Evolutionary conservation across 768 basidiomycete genomes (phyloP), one percentile per base, ranked within the genome.

Genomic region (Russula lepida): DNA sequence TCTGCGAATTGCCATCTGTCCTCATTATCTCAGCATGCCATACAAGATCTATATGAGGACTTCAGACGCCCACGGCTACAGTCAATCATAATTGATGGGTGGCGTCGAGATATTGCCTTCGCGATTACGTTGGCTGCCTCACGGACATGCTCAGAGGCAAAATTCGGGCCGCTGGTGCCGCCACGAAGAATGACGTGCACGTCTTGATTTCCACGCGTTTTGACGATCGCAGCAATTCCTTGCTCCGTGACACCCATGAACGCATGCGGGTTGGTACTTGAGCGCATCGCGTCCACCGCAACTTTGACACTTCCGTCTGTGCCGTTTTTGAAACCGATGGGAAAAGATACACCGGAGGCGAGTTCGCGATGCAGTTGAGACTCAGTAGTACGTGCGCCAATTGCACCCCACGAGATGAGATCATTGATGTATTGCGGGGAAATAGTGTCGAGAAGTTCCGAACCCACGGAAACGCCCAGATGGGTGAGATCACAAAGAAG

Each of bases 271-370:
- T 93, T 88, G 3, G 86, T 88, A 13, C 92, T 84, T 0, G 92
- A 86, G 63, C 86, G 83, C 95, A 98, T 98, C 17, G 95, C 97
- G 73, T 99, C 97, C 58, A 98, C 89, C 3, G 95, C 95, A 37
- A 98, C 92, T 0, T 82, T 76, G 52, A 98, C 68, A 46, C 84
- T 85, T 57, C 97, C 97, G 72, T 98, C 95, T 3, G 97, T 99
- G 56, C 97, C 95, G 72, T 99, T 99, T 75, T 99, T 99, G 85
- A 99, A 99, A 9, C 93, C 92, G 65, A 98, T 92, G 23, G 97
- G 95, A 86, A 97, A 98, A 54, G 95, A 97, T 27, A 91, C 87
- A 69, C 95, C 95, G 4, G 89, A 93, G 5, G 93, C 94, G 48
- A 98, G 86, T 74, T 98, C 97, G 60, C 97, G 86, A 70, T 98